These are phyloP conservation scores for Cladobotryum mycophilum DNA, from an alignment of 2,329 filamentous ascomycete species.

Conservation along the genomic window DNA sequence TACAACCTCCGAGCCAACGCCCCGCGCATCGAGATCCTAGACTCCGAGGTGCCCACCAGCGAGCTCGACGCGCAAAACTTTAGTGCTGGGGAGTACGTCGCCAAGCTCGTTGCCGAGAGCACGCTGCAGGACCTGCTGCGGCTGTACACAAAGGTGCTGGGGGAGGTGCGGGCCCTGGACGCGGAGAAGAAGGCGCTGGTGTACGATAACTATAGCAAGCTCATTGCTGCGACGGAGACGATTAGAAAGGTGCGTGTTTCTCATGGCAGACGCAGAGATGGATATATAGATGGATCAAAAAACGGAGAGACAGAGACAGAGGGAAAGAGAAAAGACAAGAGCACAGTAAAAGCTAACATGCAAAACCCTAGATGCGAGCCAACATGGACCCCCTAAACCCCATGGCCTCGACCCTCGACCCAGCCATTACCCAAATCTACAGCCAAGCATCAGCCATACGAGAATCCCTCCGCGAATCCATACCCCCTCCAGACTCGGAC, in stretches of 20 bases:
- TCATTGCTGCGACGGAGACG: slow-evolving; percentile 94
- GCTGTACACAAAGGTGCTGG: slow-evolving; percentile 64
- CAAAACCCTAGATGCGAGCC: slow-evolving; percentile 62
- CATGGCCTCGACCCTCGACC: slow-evolving; percentile 64
- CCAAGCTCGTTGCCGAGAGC: slow-evolving; percentile 52
- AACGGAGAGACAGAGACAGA: too few relatives aligned
- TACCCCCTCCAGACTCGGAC: slow-evolving; percentile 41
- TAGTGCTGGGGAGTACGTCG: slow-evolving; percentile 63
- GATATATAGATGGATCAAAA: too few relatives aligned
- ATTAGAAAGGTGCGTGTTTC: slow-evolving; percentile 60
- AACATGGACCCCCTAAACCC: slow-evolving; percentile 76
- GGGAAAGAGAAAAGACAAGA: too few relatives aligned
- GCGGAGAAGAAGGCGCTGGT: slow-evolving; percentile 95
- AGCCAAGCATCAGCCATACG: slow-evolving; percentile 51
- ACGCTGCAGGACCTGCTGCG: slow-evolving; percentile 62
- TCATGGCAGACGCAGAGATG: too few relatives aligned
- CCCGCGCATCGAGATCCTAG: slow-evolving; percentile 37
- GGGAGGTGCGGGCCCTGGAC: slow-evolving; percentile 83
- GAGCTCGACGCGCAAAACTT: slow-evolving; percentile 73
- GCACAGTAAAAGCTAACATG: too few relatives aligned
- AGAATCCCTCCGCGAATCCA: slow-evolving; percentile 41
- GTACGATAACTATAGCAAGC: slow-evolving; percentile 96
- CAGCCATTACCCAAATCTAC: slow-evolving; percentile 70
- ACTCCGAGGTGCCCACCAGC: slow-evolving; percentile 54
- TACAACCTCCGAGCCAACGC: slow-evolving; percentile 63